Base-by-base conservation (phyloP, 257 asterid genomes). In the Fraxinus cuspidata region DNA sequence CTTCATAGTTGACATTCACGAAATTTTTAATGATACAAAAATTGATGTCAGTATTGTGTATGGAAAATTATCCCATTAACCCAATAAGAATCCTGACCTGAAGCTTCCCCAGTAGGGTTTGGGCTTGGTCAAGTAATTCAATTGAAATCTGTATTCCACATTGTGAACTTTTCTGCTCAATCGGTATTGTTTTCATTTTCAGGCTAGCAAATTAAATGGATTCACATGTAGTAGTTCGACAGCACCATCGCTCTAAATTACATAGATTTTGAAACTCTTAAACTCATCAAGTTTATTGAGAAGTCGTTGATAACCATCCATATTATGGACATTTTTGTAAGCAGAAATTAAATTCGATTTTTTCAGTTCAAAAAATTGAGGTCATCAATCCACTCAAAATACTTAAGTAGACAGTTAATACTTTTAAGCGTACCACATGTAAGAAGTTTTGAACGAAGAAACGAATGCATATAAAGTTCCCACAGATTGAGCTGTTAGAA, bases 381-480 rank as follows among this genome's bases (percentile, higher is more conserved):
- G 4, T 32, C 35, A 32, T 32, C 35, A 32, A 76, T 63, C 53
- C 77, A 10, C 37, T 16, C 58, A 56, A 6, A 38, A 71, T 40
- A 58, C 18, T 63, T 21, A 21, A 72, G 64, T 44, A 27, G 38
- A 84, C 63, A 31, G 37, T 66, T 73, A 49, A 80, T 75, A 38
- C 74, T 66, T 32, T 64, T 74, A 63, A 83, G n/a, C 92, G 70
- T 88, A 93, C 99, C 97, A 90, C 37, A 21, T 84, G 92, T 69
- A 89, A 70, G 83, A 91, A 77, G 74, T 88, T 88, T 79, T 89
- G 95, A 63, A 87, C 64, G 71, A 89, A 88, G 83, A 87, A 92
- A 65, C 92, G 93, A 75, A 89, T 81, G 87, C 91, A 91, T 75
- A 87, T 40, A 73, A 97, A 91, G 80, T 88, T 89, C 83, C 94